Base-by-base conservation (phyloP, 1,139 yeast genomes). In the Suhomyces kunorum region DNA sequence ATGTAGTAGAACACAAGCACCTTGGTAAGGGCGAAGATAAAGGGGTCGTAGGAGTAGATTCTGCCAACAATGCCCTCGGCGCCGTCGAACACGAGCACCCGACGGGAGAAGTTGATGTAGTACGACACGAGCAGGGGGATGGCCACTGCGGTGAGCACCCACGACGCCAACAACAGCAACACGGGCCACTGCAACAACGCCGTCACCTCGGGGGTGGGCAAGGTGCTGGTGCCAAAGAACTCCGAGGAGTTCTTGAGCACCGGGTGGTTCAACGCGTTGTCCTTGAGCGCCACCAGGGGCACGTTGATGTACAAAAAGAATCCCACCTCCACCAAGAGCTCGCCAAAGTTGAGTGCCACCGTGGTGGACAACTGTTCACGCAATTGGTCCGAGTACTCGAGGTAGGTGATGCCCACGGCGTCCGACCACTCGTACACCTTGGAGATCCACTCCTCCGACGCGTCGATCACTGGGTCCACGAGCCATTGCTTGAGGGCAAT, bases 1-100 rank as follows among this genome's bases (percentile, higher is more conserved):
- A 77, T 49, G 44, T 70, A 62, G 63, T 72, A 76, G 51, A 67
- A 71, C 31, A 76, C 53, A 47, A 80, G 55, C 29, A 75, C 60
- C 56, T 80, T 78, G 43, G 70, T 46, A 49, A 80, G 59, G 43
- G 80, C 78, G 61, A 78, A 81, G 43, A 76, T 66, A 49, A 80
- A 71, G 26, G 86, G 85, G 58, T 81, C 87, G 56, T 62, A 71
- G 40, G 58, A 61, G 61, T 68, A 69, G 39, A 74, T 75, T 49
- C 74, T 68, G 45, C 65, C 71, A 37, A 65, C 58, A 27, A 61
- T 60, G 3, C 48, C 53, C 19, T 49, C 47, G 25, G 46, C 53
- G 34, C 54, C 59, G 16, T 48, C 58, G 27, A 48, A 45, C 16
- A 43, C 49, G 22, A 45, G 44, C 43, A 71, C 60, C 63, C 76